These are phyloP conservation scores for Leishmania amazonensis DNA, from an alignment of 208 protist species.

Conservation along the genomic window DNA sequence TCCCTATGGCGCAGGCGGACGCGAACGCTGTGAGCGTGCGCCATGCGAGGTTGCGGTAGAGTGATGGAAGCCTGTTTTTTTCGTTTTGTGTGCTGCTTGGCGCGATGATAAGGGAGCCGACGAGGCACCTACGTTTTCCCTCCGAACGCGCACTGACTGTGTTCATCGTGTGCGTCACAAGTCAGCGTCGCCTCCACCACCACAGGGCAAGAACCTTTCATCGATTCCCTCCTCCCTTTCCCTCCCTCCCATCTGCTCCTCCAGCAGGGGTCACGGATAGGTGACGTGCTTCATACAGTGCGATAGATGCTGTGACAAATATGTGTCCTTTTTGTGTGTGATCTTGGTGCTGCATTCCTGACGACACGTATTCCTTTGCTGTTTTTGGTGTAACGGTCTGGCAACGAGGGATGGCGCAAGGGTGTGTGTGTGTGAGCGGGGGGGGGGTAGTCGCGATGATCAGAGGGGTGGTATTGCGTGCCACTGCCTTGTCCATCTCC, in stretches of 20 bases:
- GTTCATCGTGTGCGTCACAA: not conserved
- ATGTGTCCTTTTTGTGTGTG: not conserved
- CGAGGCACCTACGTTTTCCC: not conserved
- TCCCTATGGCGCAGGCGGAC: not conserved
- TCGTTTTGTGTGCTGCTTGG: not conserved
- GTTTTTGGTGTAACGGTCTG: not conserved
- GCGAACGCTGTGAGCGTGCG: not conserved
- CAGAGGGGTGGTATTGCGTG: not conserved
- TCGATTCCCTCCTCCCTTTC: not conserved
- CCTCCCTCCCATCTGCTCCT: not conserved
- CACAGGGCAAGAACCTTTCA: not conserved
- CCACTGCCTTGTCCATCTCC: not conserved
- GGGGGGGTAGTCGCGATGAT: not conserved
- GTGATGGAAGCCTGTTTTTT: not conserved
- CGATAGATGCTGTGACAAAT: not conserved
- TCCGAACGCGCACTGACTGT: not conserved
- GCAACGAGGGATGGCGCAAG: not conserved
- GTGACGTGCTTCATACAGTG: not conserved
- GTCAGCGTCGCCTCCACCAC: not conserved
- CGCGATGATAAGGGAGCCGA: not conserved
- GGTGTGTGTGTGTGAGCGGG: not conserved
- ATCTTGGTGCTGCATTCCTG: not conserved
- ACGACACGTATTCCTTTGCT: not conserved
- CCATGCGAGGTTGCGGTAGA: not conserved
- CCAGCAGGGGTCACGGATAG: not conserved